Conservation (phyloP, 805 yeast genomes). For the Clavispora asparagi region DNA sequence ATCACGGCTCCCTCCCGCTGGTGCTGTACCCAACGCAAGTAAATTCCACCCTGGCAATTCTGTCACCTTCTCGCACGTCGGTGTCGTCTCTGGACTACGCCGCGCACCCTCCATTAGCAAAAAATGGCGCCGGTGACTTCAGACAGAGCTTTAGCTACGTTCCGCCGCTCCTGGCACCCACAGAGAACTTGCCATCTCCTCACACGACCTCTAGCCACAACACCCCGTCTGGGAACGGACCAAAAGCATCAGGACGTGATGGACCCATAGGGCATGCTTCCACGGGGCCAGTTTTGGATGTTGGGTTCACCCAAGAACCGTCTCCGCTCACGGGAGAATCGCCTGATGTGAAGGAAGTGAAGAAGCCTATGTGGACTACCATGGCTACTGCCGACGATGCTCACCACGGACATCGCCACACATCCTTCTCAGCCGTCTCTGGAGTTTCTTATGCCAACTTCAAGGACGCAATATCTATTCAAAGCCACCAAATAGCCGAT, state of each 20-base stretch:
- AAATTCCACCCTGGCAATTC: slow-evolving; percentile 8
- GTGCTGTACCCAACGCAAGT: neutral
- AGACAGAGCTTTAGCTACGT: neutral
- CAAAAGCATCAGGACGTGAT: slow-evolving; percentile 1
- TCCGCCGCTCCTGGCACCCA: neutral
- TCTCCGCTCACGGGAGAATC: slow-evolving; percentile 20
- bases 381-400: neutral
- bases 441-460: slow-evolving; percentile 54
- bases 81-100: slow-evolving; percentile 1
- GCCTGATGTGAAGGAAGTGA: slow-evolving; percentile 12
- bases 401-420: slow-evolving; percentile 25
- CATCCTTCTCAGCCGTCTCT: slow-evolving; percentile 62
- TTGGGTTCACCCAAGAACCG: slow-evolving; percentile 16
- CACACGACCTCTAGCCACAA: slow-evolving; percentile 20
- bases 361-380: neutral
- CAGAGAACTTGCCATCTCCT: slow-evolving; percentile 18
- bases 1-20: neutral
- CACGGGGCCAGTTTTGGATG: neutral
- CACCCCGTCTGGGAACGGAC: slow-evolving; percentile 18
- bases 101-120: neutral
- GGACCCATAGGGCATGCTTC: slow-evolving; percentile 3
- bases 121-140: neutral
- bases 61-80: slow-evolving; percentile 6
- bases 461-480: slow-evolving; percentile 37
- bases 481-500: slow-evolving; percentile 33